A percentile compares a stretch with the other conserved stretches of the same genome.
Conservation (phyloP, 2,329 filamentous ascomycete species). For the Ophiostoma australiae region DNA sequence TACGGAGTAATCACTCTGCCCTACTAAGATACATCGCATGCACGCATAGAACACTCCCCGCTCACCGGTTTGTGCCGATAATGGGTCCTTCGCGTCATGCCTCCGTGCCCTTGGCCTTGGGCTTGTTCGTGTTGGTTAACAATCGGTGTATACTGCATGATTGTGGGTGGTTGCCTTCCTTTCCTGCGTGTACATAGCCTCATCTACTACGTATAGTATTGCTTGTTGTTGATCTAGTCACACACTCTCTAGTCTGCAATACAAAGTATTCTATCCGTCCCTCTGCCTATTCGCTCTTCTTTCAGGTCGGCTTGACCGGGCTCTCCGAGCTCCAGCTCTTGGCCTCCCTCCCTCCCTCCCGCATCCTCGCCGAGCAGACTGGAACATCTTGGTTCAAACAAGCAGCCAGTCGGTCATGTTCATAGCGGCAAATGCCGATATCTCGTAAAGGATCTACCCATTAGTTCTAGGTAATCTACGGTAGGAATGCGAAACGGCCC, state of each 20-base stretch:
- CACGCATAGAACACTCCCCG: background rate
- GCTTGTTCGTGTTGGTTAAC: background rate
- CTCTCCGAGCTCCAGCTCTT: background rate
- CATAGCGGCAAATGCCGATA: background rate
- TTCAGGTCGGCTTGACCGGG: background rate
- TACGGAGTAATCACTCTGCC: background rate
- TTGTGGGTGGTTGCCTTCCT: too few relatives aligned
- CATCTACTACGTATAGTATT: background rate
- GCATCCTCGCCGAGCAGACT: background rate
- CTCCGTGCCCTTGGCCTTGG: constrained; percentile 1
- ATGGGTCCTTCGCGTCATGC: background rate
- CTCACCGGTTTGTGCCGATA: constrained; percentile 6
- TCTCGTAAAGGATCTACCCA: background rate
- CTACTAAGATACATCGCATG: too few relatives aligned
- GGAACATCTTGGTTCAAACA: background rate
- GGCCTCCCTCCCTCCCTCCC: background rate
- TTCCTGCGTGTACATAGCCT: background rate
- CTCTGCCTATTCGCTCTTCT: background rate
- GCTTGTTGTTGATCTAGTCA: background rate
- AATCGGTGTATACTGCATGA: background rate
- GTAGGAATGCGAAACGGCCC: too few relatives aligned
- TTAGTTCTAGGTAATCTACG: background rate
- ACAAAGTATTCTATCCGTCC: too few relatives aligned
- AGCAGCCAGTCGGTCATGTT: background rate
- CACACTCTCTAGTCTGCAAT: background rate